Conservation (phyloP, 2,329 filamentous ascomycete genomes). For the Pestalotiopsis sp. region DNA sequence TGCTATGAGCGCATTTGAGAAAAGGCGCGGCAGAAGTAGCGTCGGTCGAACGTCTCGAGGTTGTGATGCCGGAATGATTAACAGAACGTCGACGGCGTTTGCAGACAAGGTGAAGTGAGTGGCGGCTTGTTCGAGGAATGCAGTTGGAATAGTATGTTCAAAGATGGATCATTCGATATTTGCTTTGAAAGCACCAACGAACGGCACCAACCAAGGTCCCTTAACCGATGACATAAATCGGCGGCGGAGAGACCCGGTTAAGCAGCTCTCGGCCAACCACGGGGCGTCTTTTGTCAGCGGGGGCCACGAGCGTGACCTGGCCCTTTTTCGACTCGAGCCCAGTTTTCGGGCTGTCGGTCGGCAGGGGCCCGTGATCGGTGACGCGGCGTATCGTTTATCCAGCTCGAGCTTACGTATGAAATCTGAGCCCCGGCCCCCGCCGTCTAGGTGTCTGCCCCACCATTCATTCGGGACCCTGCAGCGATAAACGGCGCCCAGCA, state of each 20-base stretch:
- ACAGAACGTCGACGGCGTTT: not conserved
- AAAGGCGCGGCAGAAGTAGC: not conserved
- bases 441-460: not conserved
- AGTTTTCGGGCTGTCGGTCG: not conserved
- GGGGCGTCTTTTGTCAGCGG: constrained; percentile 3
- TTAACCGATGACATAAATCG: constrained; percentile 11
- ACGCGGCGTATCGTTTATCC: not conserved
- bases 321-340: not conserved
- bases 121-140: not conserved
- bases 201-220: not conserved
- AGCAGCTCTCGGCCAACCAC: constrained; percentile 6
- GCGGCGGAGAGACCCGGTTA: constrained; percentile 2
- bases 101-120: not conserved
- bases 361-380: not conserved
- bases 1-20: constrained; percentile 8
- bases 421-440: not conserved
- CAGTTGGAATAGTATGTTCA: not conserved
- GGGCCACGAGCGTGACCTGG: not conserved
- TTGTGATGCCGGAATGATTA: not conserved
- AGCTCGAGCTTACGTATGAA: not conserved
- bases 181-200: constrained; percentile 11
- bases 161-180: constrained; percentile 10
- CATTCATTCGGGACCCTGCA: not conserved
- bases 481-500: not conserved
- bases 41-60: not conserved